phyloP scores from a whole-genome alignment of 306 rosid genomes.

The Inga oerstediana region DNA sequence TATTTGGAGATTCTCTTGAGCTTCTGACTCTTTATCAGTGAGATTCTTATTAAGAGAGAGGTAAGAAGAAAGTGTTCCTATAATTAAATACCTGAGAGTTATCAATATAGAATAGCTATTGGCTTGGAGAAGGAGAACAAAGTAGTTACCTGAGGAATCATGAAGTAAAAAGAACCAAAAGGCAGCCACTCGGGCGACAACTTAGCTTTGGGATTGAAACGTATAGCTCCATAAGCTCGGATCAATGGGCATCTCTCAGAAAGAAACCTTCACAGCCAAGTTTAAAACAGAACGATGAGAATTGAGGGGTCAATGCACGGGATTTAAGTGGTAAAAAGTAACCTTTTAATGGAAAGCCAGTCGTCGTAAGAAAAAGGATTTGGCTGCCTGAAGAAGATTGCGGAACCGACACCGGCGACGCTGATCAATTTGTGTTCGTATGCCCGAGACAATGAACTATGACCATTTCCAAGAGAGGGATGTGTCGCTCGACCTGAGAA shows the following conservation, averaged over 20 bases:
- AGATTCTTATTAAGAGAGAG: no score
- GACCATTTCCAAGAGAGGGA: slow-evolving; percentile 32
- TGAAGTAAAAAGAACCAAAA: slow-evolving; percentile 90
- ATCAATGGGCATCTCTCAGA: slow-evolving; percentile 78
- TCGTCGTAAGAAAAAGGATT: slow-evolving; percentile 66
- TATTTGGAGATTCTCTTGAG: no score
- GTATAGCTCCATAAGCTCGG: slow-evolving; percentile 91
- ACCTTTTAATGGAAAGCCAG: slow-evolving; percentile 87
- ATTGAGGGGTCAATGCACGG: neutral
- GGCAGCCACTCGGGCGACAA: slow-evolving; percentile 83
- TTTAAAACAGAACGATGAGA: neutral
- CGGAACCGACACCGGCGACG: slow-evolving; percentile 88
- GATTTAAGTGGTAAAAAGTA: neutral
- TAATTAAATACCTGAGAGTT: no score
- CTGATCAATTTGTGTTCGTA: slow-evolving; percentile 46
- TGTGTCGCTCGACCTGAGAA: slow-evolving; percentile 57
- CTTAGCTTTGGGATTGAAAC: slow-evolving; percentile 68
- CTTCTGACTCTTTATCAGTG: no score
- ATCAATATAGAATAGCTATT: slow-evolving; percentile 24
- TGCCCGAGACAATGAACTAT: neutral
- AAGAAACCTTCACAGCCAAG: slow-evolving; percentile 62
- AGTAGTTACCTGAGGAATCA: slow-evolving; percentile 86
- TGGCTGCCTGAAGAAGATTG: slow-evolving; percentile 66
- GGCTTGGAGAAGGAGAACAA: slow-evolving; percentile 36
- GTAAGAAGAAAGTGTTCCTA: no score